Base-by-base conservation (phyloP, 2,329 filamentous ascomycete genomes). In the Epichloe gansuensis region DNA sequence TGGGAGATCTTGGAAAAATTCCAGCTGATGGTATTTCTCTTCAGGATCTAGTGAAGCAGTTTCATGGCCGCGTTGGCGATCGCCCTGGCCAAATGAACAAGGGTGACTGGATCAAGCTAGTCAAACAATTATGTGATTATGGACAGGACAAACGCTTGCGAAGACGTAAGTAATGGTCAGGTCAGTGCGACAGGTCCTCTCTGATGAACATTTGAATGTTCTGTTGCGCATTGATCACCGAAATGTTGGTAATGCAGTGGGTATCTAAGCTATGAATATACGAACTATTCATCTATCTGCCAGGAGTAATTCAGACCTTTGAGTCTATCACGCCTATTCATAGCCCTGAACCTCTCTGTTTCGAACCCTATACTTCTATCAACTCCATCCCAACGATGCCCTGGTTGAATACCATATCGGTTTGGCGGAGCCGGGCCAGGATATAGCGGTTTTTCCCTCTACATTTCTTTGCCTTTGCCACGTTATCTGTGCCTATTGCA, bases 341-440 rank as follows among this genome's bases (percentile, higher is more conserved):
- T 74, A 2, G 90, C 88, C 66, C 86, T 89, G 71, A 97, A 97
- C 72, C 91, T 86, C 65, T 96, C 85, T 56, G 81, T 86, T 72
- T 98, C 93, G 65, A 96, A 97, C 0, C 91, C 91, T 70, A 89
- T 98, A 21, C 88, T 78, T 58, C 93, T 77, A 73, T 98, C 93
- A 17, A 98, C 93, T 5, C 94, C 93, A 74, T 98, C 93, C 93
- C 93, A 98, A 58, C 88, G 76, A 72, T 95, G 89, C 0, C 93
- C 94, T 0, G 93, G 93, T 55, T 85, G 77, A 56, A 98, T 97
- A 1, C 88, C 88, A 71, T 97, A 97, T 21, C 93, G 78, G 75
- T 98, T 98, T 45, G 93, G 93, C 62, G 87, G 79, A 52, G 86
- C 87, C 0, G 84, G 78, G 0, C 91, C 93, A 55, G 82, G 73